Evolutionary conservation across 2,329 filamentous ascomycete genomes (phyloP), one percentile per base, ranked within the genome.

Genomic region (Fusarium algeriense): DNA sequence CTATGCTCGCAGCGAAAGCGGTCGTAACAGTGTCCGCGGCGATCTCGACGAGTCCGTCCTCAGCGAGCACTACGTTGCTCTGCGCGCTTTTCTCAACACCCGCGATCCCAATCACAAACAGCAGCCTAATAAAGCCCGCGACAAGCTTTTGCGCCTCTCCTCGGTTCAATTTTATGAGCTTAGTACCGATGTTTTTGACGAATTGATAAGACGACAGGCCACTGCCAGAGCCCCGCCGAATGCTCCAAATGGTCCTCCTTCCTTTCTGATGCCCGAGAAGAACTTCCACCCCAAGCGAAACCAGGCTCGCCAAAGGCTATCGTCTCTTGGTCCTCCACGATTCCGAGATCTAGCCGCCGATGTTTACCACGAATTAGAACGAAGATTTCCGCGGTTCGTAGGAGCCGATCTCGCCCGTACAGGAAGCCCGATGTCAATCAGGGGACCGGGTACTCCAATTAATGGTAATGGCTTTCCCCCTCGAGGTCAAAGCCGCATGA

Each of bases 241-340:
- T 73, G 84, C 85, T 28, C 85, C 85, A 50, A 85, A 83, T 69
- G 80, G 82, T 6, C 86, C 88, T n/a, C 93, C 94, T 4, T 84
- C 89, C 15, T 97, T 90, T 78, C 88, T 99, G 9, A 84, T 93
- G 28, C 93, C 96, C n/a, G 94, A 95, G 80, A 88, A 91, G 71
- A 92, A 90, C 70, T 98, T 98, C 82, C 96, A 99, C 81, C 94
- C 95, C 5, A 99, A 98, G 83, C 92, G 96, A 70, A 99, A 99
- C 79, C 95, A 98, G 80, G 96, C 96, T n/a, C 90, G 96, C 43
- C 94, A 98, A 81, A 97, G 97, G 80, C 88, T 99, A 23, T 95
- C 94, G 1, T 97, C 95, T 0, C 88, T 99, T 17, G 94, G 94
- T 6, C 90, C 92, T 26, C 91, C 93, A 30, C 88, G 95, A 63